Conservation (phyloP, 2,329 filamentous ascomycete species). For the Xylariaceae sp. region DNA sequence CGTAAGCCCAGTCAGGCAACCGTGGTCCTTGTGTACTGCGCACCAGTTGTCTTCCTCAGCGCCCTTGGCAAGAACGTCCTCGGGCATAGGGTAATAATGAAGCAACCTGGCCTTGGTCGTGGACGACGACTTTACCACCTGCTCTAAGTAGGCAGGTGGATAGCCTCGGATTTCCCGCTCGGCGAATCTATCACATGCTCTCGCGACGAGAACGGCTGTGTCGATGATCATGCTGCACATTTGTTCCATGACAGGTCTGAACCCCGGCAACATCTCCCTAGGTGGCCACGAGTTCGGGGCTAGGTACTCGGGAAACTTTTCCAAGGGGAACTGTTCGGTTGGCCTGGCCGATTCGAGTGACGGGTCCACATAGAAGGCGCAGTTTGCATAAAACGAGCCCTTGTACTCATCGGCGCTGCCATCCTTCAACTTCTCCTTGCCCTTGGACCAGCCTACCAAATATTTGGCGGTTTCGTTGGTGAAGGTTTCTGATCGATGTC, state of each 20-base stretch:
- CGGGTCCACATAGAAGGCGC: constrained; percentile 68
- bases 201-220: constrained; percentile 79
- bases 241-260: constrained; percentile 66
- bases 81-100: constrained; percentile 78
- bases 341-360: constrained; percentile 59
- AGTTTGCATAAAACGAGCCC: constrained; percentile 81
- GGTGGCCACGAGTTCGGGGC: constrained; percentile 86
- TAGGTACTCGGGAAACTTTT: constrained; percentile 81
- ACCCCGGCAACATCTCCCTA: constrained; percentile 65
- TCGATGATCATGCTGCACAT: constrained; percentile 86
- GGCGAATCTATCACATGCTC: constrained; percentile 86
- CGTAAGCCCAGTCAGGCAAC: constrained; percentile 89
- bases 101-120: constrained; percentile 88
- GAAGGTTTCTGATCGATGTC: constrained; percentile 38
- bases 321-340: constrained; percentile 50
- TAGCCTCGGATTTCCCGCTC: constrained; percentile 74
- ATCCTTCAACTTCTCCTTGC: constrained; percentile 76
- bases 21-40: constrained; percentile 84
- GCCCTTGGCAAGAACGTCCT: constrained; percentile 28
- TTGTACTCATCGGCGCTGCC: constrained; percentile 76
- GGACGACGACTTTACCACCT: constrained; percentile 77
- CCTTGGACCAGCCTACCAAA: constrained; percentile 72
- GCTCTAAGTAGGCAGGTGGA: constrained; percentile 73
- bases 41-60: constrained; percentile 84
- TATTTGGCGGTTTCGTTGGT: constrained; percentile 60